These are phyloP conservation scores for Globisporangium orthogonon DNA, from an alignment of 352 stramenopile species.

Conservation along the genomic window DNA sequence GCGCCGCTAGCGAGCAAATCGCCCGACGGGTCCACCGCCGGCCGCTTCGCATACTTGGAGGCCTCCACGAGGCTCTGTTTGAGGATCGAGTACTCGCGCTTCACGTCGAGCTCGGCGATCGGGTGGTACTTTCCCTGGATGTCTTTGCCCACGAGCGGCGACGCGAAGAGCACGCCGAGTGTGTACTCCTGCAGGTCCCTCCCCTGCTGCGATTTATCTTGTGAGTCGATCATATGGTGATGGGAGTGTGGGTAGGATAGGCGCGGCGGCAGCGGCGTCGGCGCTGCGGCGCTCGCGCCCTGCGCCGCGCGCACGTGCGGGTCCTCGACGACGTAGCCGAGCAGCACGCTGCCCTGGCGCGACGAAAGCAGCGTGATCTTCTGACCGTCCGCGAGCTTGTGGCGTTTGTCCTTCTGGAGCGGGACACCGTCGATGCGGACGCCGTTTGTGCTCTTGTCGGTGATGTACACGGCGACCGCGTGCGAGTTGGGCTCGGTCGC, in stretches of 20 bases:
- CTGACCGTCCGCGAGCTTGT: constrained; percentile 48
- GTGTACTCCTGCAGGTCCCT: constrained; percentile 72
- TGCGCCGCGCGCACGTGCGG: constrained; percentile 48
- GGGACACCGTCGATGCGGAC: constrained; percentile 56
- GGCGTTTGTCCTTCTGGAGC: constrained; percentile 42
- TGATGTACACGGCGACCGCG: constrained; percentile 46
- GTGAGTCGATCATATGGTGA: constrained; percentile 18
- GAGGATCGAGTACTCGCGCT: constrained; percentile 72
- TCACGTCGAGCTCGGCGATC: constrained; percentile 85
- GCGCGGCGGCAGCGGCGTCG: background rate
- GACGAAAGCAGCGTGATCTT: constrained; percentile 74
- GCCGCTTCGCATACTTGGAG: constrained; percentile 50
- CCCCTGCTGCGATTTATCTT: constrained; percentile 46
- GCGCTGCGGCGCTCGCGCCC: background rate
- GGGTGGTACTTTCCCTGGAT: constrained; percentile 85
- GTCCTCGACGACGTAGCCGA: constrained; percentile 74
- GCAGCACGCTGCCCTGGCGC: constrained; percentile 42
- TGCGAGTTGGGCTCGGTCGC: constrained; percentile 34
- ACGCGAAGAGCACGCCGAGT: constrained; percentile 92
- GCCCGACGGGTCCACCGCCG: background rate
- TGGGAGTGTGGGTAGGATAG: too few species aligned
- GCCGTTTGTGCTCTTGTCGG: constrained; percentile 66
- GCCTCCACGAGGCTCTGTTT: constrained; percentile 75
- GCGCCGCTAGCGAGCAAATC: background rate
- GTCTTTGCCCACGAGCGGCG: constrained; percentile 90